phyloP scores from a whole-genome alignment of 2,329 filamentous ascomycete species.

The Ceratocystis diversiconidia region DNA sequence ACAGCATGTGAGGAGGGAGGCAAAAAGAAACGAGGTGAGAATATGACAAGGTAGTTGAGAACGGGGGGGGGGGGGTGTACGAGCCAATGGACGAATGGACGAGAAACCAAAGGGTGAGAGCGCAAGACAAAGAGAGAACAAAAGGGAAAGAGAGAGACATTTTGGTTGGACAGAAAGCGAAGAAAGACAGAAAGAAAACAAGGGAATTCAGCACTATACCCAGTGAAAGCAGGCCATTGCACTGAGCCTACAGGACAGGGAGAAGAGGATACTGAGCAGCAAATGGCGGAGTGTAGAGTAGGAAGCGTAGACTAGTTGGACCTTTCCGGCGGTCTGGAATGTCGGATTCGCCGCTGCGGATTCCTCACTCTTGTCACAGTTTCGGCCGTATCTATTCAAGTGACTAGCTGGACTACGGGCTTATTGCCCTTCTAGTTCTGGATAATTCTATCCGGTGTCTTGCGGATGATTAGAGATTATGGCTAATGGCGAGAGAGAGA shows the following conservation, averaged over 20 bases:
- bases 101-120: neutral
- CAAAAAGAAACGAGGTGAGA: neutral
- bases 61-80: neutral
- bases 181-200: neutral
- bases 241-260: too few relatives aligned
- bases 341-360: neutral
- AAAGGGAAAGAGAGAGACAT: neutral
- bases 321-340: constrained; percentile 7
- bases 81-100: neutral
- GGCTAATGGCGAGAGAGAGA: neutral
- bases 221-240: neutral
- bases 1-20: neutral
- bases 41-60: neutral
- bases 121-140: neutral
- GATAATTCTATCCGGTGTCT: too few relatives aligned
- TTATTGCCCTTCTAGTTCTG: neutral
- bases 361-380: constrained; percentile 2
- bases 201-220: neutral
- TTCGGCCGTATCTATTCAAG: neutral
- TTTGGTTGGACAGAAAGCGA: neutral
- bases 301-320: neutral
- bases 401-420: neutral
- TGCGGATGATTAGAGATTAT: too few relatives aligned
- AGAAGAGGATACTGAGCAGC: too few relatives aligned
- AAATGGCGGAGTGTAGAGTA: neutral